phyloP scores from a whole-genome alignment of 257 asterid species.

The Scutellaria baicalensis region DNA sequence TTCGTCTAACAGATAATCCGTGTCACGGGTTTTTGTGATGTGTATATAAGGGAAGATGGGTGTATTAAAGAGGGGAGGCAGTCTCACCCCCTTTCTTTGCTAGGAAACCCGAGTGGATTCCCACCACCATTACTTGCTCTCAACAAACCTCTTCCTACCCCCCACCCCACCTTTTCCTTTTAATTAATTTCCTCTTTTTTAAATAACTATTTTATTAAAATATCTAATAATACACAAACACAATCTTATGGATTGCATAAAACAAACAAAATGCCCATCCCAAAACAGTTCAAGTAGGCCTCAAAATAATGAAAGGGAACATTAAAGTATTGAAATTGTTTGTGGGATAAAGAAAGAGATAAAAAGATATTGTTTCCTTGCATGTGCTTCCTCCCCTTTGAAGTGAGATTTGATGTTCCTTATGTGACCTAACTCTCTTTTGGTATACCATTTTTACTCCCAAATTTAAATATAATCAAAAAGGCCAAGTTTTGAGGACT shows the following conservation, averaged over 20 bases:
- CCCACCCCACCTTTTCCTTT: neutral
- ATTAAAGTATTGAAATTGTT: conserved; percentile 10
- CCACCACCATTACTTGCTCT: conserved; percentile 2
- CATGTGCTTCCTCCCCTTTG: conserved; percentile 6
- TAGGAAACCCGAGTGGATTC: conserved; percentile 9
- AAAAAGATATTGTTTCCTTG: conserved; percentile 8
- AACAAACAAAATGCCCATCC: conserved; percentile 19
- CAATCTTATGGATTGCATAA: conserved; percentile 13
- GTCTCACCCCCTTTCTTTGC: neutral
- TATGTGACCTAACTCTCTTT: conserved; percentile 18
- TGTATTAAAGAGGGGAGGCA: neutral
- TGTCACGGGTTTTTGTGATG: no score
- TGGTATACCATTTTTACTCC: neutral
- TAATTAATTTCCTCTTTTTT: neutral
- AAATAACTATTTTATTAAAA: neutral
- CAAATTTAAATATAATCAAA: neutral
- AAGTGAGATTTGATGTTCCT: conserved; percentile 28
- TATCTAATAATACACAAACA: conserved; percentile 1
- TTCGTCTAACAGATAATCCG: no score
- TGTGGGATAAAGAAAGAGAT: conserved; percentile 13
- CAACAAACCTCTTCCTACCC: neutral
- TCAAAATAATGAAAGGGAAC: conserved; percentile 9
- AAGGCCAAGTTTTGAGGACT: conserved; percentile 9
- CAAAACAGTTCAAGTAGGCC: conserved; percentile 16
- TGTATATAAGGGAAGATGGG: no score